phyloP scores from a whole-genome alignment of 768 basidiomycete genomes.

The Rhodotorula toruloides region DNA sequence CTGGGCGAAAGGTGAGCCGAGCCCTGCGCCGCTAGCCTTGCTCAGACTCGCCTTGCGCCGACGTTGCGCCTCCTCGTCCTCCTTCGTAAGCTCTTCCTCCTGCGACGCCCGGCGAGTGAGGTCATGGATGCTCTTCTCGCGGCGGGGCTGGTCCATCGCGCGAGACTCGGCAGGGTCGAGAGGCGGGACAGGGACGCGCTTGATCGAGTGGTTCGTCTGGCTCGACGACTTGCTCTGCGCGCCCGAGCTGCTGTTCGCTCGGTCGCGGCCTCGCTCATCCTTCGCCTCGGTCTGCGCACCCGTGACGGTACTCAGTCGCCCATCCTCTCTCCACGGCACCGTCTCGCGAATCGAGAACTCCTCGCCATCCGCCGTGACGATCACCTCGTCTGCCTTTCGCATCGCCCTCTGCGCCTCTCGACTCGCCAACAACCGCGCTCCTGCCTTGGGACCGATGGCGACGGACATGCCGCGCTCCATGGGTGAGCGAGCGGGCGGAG shows the following conservation, averaged over 20 bases:
- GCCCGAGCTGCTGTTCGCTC: not conserved
- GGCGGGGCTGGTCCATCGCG: too few relatives aligned
- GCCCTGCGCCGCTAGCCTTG: slow-evolving; percentile 2
- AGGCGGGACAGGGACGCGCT: slow-evolving; percentile 5
- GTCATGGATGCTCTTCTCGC: not conserved
- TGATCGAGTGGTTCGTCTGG: not conserved
- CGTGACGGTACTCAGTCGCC: slow-evolving; percentile 1
- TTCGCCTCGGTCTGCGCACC: too few relatives aligned
- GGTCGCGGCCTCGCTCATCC: not conserved
- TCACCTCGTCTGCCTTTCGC: not conserved
- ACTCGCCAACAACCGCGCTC: slow-evolving; percentile 8
- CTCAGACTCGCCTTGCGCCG: slow-evolving; percentile 3
- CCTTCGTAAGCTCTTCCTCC: not conserved
- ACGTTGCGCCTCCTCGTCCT: not conserved
- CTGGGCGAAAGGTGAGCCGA: slow-evolving; percentile 2
- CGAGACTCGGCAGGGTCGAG: not conserved
- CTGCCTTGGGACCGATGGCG: slow-evolving; percentile 5
- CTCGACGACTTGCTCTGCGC: not conserved
- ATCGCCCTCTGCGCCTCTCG: not conserved
- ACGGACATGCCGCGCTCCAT: not conserved
- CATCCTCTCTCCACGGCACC: not conserved
- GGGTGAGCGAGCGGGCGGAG: not conserved
- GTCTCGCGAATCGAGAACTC: not conserved
- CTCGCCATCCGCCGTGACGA: not conserved
- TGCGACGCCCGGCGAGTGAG: not conserved